Conservation (phyloP, 2,329 filamentous ascomycete genomes). For the Fusarium sp. region DNA sequence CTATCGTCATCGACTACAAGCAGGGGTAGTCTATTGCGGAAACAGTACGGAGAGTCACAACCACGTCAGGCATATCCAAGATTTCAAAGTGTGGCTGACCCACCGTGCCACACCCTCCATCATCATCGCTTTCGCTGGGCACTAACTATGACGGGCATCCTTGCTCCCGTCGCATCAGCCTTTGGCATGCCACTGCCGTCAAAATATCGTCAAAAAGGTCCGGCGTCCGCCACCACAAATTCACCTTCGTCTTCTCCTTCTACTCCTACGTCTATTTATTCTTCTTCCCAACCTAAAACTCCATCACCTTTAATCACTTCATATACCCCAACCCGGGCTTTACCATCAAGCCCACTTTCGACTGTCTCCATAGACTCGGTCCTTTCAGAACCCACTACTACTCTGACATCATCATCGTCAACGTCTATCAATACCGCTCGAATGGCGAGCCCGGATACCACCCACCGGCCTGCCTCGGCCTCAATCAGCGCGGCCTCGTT, state of each 20-base stretch:
- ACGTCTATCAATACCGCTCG: constrained; percentile 10
- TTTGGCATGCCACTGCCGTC: constrained; percentile 51
- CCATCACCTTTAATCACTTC: constrained; percentile 25
- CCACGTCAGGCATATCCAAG: constrained; percentile 30
- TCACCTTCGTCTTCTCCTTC: constrained; percentile 36
- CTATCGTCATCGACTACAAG: constrained; percentile 38
- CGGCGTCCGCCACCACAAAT: constrained; percentile 19
- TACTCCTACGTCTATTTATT: constrained; percentile 25
- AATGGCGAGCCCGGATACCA: constrained; percentile 33
- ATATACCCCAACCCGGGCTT: not conserved
- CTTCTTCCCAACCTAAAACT: constrained; percentile 22
- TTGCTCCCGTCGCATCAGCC: constrained; percentile 52
- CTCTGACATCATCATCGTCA: constrained; percentile 40
- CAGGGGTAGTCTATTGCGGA: constrained; percentile 10
- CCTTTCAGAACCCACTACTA: constrained; percentile 33
- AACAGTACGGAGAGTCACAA: constrained; percentile 7
- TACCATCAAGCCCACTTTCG: constrained; percentile 23
- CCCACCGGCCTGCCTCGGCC: constrained; percentile 19
- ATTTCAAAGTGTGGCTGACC: constrained; percentile 40
- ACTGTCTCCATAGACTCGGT: constrained; percentile 38
- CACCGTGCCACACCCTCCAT: constrained; percentile 39
- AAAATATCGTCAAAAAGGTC: constrained; percentile 45
- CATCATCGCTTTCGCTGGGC: constrained; percentile 15
- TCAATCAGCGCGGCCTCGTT: constrained; percentile 9
- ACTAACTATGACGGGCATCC: constrained; percentile 50